Base-by-base conservation (phyloP, 2,329 filamentous ascomycete species). In the Aspergillus spinulosporus region DNA sequence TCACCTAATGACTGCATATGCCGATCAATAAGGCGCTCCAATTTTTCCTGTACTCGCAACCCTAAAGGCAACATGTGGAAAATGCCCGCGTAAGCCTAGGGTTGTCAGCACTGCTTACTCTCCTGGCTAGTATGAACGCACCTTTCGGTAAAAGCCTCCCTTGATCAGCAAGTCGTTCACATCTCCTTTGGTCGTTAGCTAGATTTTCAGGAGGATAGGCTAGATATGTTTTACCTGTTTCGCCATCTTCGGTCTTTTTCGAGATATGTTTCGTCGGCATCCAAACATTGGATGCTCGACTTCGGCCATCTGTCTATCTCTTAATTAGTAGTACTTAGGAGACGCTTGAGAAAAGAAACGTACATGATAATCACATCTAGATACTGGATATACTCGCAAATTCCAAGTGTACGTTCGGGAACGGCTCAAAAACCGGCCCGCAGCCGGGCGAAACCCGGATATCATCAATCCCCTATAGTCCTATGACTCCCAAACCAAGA, bases 31-130 rank as follows among this genome's bases (percentile, higher is more conserved):
- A 97, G 76, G 8, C 77, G 76, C 68, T 97, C 92, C 31, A 97
- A 78, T 72, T 97, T 99, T 51, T 91, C 84, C 67, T 96, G 92
- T 0, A 97, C 90, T 29, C 91, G 84, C 31, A 91, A 80, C 0
- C 94, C 94, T 0, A 99, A 76, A 0, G 94, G 94, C 1, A 99
- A 81, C 68, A 96, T 82, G 68, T 99, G 94, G 66, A 97, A 99
- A 36, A 97, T 85, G 29, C 94, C 94, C 5, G 92, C 85, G 69
- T 96, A 89, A 15, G 91, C 87, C 85, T 92, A 63, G 1, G 15
- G 39, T 14, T 12, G 44, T 57, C 29, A 56, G 45, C 39, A 15
- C 4, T 5, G 5, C n/a, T 52, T 15, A 56, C 48, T 28, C 40
- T 14, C 34, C 31, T 40, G 52, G 9, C 12, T 32, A 8, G 6